Evolutionary conservation across 805 yeast genomes (phyloP).

Genomic region (Candida germanica): DNA sequence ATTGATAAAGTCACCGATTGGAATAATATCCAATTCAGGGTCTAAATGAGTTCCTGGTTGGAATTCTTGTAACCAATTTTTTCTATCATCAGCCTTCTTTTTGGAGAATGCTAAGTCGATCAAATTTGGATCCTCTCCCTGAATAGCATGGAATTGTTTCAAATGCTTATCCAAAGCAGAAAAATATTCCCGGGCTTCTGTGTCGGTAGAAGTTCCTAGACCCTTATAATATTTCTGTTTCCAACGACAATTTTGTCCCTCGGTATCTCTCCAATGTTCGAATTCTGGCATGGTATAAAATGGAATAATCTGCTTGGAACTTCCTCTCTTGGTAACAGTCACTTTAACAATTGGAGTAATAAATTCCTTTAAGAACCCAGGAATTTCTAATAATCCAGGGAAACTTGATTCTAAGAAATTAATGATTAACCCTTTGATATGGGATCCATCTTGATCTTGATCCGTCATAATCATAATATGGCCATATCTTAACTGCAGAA

Average conservation of each 20-base stretch:
- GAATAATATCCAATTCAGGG: conserved; percentile 70
- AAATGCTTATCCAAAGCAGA: conserved; percentile 79
- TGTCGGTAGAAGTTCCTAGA: conserved; percentile 88
- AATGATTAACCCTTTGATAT: conserved; percentile 91
- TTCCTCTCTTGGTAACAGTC: conserved; percentile 60
- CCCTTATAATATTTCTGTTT: conserved; percentile 96
- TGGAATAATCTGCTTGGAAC: conserved; percentile 54
- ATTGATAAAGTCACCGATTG: conserved; percentile 90
- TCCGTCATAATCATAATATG: conserved; percentile 99
- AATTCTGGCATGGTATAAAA: conserved; percentile 96
- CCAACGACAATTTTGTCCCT: conserved; percentile 75
- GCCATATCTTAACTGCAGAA: conserved; percentile 82
- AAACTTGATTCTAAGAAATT: conserved; percentile 91
- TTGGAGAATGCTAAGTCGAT: conserved; percentile 94
- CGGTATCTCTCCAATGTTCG: conserved; percentile 86
- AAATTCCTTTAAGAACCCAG: conserved; percentile 90
- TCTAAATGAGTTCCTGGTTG: conserved; percentile 91
- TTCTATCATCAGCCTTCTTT: conserved; percentile 94
- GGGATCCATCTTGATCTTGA: conserved; percentile 99
- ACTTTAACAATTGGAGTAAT: conserved; percentile 96
- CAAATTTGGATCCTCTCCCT: conserved; percentile 68
- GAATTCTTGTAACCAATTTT: conserved; percentile 91
- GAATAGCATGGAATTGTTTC: conserved; percentile 78
- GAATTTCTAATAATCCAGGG: conserved; percentile 87
- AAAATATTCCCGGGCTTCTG: conserved; percentile 86